Evolutionary conservation across 441 rosid species (phyloP), one percentile per base, ranked within the genome.

Genomic region (Eugenia klotzschiana): DNA sequence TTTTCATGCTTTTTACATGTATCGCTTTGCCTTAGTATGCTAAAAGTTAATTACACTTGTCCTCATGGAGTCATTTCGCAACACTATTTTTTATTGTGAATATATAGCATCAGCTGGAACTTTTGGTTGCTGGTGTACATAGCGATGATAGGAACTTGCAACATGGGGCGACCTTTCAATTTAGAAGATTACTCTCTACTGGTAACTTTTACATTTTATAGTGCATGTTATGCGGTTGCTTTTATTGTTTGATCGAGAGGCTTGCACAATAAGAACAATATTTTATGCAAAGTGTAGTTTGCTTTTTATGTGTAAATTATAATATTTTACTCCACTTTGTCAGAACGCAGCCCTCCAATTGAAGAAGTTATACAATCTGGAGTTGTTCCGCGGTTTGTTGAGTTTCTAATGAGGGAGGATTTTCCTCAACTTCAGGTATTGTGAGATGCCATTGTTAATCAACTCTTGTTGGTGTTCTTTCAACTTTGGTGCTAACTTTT

Each of bases 341-440:
- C 84, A 96, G 98, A 96, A 87, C 94, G 95, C 58, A 90, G 96
- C 87, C 99, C 96, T 29, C 98, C 97, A 16, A 96, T 96, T 55
- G 94, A 92, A 43, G 96, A 96, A 91, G 98, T 96, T 84, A 94
- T 96, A 79, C 88, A 82, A 81, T 86, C 95, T 80, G 98, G 98
- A 49, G 98, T 94, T 58, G 95, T 96, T 82, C 98, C 96, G 74
- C 95, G 94, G 49, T 94, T 96, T 88, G 97, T 94, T 51, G 98
- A 94, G 86, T 94, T 96, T 84, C 99, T 94, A 79, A 88, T 79
- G 88, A 93, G 91, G 88, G 98, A 91, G 82, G 96, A 90, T 83
- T 88, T 87, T 54, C 96, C 98, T 4, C 94, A 94, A 87, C 93
- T 96, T 83, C 98, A 96, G 95, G 98, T 96, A 33, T 7, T 52